Evolutionary conservation across 2,329 filamentous ascomycete genomes (phyloP).

Genomic region (Atkinsonella texensis): DNA sequence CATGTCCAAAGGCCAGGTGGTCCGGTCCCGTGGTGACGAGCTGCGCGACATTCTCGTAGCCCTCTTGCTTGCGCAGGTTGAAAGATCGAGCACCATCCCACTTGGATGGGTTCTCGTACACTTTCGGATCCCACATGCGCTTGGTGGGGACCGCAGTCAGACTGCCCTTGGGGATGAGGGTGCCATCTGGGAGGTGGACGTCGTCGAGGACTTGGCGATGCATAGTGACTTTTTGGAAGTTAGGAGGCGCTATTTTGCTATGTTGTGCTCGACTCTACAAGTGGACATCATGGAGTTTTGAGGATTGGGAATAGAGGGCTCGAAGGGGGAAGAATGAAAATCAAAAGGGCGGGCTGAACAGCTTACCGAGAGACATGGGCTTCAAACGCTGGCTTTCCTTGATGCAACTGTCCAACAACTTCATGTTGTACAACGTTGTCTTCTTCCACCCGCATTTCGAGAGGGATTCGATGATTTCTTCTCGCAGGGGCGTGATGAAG

Average conservation of each 20-base stretch:
- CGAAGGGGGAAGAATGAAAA: not conserved
- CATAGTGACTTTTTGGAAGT: slow-evolving; percentile 5
- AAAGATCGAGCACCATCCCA: slow-evolving; percentile 37
- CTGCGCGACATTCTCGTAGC: slow-evolving; percentile 17
- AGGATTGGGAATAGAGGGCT: not conserved
- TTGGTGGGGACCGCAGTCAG: not conserved
- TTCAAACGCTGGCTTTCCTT: slow-evolving; percentile 34
- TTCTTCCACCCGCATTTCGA: slow-evolving; percentile 3
- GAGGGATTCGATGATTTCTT: slow-evolving; percentile 22
- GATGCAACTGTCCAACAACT: slow-evolving; percentile 33
- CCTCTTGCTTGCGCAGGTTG: slow-evolving; percentile 24
- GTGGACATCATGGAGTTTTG: not conserved
- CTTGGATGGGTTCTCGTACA: slow-evolving; percentile 5
- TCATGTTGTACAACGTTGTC: slow-evolving; percentile 18
- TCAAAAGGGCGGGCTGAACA: too few relatives aligned
- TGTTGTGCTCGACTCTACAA: not conserved
- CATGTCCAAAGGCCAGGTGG: slow-evolving; percentile 41
- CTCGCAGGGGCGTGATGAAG: slow-evolving; percentile 25
- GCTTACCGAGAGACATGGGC: slow-evolving; percentile 22
- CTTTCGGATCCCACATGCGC: not conserved
- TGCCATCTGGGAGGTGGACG: slow-evolving; percentile 8
- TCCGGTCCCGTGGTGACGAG: slow-evolving; percentile 37
- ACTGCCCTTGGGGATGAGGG: slow-evolving; percentile 4
- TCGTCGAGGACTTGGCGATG: not conserved
- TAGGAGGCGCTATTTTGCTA: not conserved